These are phyloP conservation scores for Penicillium rolfsii DNA, from an alignment of 2,329 filamentous ascomycete genomes.

Conservation along the genomic window DNA sequence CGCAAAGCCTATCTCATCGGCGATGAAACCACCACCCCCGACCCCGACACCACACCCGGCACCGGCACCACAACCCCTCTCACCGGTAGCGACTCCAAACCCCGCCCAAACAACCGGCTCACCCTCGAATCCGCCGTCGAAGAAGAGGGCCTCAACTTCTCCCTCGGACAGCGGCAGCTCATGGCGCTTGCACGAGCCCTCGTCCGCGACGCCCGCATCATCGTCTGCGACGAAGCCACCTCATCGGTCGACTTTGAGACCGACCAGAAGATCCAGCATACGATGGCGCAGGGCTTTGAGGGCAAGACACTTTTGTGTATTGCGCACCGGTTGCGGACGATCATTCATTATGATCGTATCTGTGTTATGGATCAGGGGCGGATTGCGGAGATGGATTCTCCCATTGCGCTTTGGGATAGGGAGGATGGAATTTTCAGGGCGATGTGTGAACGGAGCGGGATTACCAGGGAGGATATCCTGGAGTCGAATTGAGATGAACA, in stretches of 20 bases:
- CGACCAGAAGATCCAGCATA: conserved; percentile 90
- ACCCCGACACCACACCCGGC: conserved; percentile 44
- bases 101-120: conserved; percentile 17
- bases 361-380: conserved; percentile 91
- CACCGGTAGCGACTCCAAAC: conserved; percentile 49
- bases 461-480: conserved; percentile 54
- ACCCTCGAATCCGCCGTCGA: conserved; percentile 79
- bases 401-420: conserved; percentile 70
- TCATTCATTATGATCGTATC: conserved; percentile 92
- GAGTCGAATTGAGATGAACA: conserved; percentile 8
- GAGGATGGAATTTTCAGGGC: conserved; percentile 77
- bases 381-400: conserved; percentile 85
- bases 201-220: conserved; percentile 84
- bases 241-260: conserved; percentile 94
- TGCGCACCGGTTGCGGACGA: conserved; percentile 87
- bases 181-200: conserved; percentile 93
- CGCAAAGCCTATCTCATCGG: conserved; percentile 52
- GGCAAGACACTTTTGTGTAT: conserved; percentile 91
- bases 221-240: conserved; percentile 96
- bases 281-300: conserved; percentile 81
- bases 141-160: conserved; percentile 95
- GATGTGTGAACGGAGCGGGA: conserved; percentile 89
- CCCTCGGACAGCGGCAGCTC: conserved; percentile 88
- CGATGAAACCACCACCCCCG: conserved; percentile 49
- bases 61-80: conserved; percentile 43